Conservation (phyloP, 805 yeast species). For the Nakazawaea sp. region DNA sequence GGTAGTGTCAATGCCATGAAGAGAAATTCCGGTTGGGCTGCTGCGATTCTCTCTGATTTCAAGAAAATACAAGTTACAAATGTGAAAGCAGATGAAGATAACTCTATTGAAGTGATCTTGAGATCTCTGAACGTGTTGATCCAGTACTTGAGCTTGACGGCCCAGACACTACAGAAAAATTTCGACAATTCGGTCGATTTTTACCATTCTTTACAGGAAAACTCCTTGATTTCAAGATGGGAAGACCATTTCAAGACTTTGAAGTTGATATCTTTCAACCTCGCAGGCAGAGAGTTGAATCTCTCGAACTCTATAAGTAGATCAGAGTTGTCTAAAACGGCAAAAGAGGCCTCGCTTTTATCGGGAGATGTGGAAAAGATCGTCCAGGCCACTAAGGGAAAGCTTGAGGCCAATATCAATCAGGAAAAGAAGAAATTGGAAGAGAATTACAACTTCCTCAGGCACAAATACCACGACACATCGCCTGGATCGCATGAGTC, state of each 20-base stretch:
- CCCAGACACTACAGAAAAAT: conserved; percentile 30
- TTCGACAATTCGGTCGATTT: conserved; percentile 29
- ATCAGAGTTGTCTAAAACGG: conserved; percentile 21
- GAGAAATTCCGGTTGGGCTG: conserved; percentile 30
- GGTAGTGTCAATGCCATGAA: conserved; percentile 30
- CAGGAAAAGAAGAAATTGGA: conserved; percentile 29
- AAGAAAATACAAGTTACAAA: conserved; percentile 17
- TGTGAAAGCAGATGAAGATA: conserved; percentile 17
- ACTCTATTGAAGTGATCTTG: conserved; percentile 33
- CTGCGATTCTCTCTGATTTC: conserved; percentile 28
- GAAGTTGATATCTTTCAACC: conserved; percentile 19
- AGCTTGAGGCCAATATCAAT: conserved; percentile 30
- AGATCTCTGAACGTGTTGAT: conserved; percentile 41
- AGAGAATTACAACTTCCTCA: conserved; percentile 31
- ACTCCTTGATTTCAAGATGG: conserved; percentile 39
- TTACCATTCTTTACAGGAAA: conserved; percentile 28
- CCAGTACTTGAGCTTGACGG: conserved; percentile 42
- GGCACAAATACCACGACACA: conserved; percentile 21
- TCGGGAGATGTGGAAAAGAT: conserved; percentile 14
- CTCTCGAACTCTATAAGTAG: conserved; percentile 28
- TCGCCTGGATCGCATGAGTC: neutral
- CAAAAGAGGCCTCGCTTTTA: conserved; percentile 22
- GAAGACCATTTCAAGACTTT: conserved; percentile 22
- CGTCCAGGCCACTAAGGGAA: conserved; percentile 23
- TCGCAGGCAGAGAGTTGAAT: conserved; percentile 14